phyloP scores from a whole-genome alignment of 176 grass and related monocot species.

The Tillandsia leiboldiana region DNA sequence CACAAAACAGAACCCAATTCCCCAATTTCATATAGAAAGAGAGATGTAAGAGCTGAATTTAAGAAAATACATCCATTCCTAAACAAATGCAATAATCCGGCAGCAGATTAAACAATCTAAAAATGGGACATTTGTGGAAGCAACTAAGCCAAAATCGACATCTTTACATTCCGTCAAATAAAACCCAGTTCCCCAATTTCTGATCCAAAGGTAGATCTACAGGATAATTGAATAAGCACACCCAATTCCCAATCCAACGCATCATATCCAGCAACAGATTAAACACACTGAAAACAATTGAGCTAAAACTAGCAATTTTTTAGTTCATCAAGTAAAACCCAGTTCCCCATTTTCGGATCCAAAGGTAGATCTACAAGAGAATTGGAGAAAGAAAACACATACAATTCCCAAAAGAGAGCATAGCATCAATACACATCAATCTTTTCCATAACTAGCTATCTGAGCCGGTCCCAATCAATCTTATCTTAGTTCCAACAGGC shows the following conservation, averaged over 20 bases:
- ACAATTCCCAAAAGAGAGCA: not conserved
- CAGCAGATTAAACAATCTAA: no score
- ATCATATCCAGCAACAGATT: no score
- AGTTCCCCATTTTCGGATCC: not conserved
- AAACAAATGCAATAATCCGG: no score
- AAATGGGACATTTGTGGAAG: no score
- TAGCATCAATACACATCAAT: no score
- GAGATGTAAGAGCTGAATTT: not conserved
- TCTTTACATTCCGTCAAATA: no score
- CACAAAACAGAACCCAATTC: not conserved
- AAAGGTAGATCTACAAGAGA: not conserved
- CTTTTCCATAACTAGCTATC: no score
- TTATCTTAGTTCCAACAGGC: no score
- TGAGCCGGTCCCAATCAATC: no score
- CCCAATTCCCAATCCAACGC: not conserved
- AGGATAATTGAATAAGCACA: not conserved
- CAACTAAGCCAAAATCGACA: no score
- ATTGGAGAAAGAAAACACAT: not conserved
- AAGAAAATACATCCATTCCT: no score
- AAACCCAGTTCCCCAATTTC: not conserved
- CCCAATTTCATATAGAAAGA: not conserved
- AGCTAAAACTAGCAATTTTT: not conserved
- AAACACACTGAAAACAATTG: no score
- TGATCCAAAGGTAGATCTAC: not conserved
- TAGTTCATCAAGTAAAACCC: not conserved